Percentiles rank a stretch among this genome's conserved stretches.
Evolutionary conservation across 2,329 filamentous ascomycete genomes (phyloP).

Genomic region (Ophiocordyceps unilateralis): DNA sequence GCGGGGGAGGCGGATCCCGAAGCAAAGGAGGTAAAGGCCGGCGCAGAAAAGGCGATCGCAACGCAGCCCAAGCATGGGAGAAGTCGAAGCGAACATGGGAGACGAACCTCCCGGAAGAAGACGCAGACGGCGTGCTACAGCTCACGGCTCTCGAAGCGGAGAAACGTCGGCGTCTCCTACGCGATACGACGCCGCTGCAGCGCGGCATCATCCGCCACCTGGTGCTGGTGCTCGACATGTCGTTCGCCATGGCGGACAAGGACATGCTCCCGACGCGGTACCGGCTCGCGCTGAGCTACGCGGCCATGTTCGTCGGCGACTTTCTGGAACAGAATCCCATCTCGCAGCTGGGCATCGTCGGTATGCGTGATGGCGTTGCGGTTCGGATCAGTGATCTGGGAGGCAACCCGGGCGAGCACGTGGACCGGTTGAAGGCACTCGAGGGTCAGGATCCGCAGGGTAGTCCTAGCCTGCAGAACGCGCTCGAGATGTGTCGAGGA

Average conservation of each 20-base stretch:
- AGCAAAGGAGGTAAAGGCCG: conserved; percentile 4
- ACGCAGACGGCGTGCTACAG: conserved; percentile 61
- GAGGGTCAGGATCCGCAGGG: conserved; percentile 53
- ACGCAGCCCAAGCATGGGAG: conserved; percentile 43
- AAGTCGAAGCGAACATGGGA: conserved; percentile 54
- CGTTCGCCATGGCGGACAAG: conserved; percentile 86
- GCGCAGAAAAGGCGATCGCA: conserved; percentile 16
- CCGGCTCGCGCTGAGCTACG: conserved; percentile 64
- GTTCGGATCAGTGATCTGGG: conserved; percentile 75
- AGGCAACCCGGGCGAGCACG: conserved; percentile 79
- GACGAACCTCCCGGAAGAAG: conserved; percentile 48
- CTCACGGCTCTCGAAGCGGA: conserved; percentile 67
- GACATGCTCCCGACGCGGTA: conserved; percentile 82
- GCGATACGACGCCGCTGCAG: conserved; percentile 90
- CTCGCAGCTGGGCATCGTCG: conserved; percentile 80
- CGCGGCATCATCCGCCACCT: conserved; percentile 95
- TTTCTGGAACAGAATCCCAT: conserved; percentile 99
- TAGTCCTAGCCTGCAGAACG: conserved; percentile 76
- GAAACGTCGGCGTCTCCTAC: conserved; percentile 64
- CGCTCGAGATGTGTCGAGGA: conserved; percentile 84
- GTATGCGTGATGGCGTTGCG: conserved; percentile 84
- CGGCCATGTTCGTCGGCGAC: conserved; percentile 75
- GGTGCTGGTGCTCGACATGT: conserved; percentile 80
- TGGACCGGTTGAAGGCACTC: conserved; percentile 55
- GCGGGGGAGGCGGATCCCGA: not conserved